Evolutionary conservation across 176 grass and related monocot species (phyloP).

Genomic region (Aegilops umbellulata): DNA sequence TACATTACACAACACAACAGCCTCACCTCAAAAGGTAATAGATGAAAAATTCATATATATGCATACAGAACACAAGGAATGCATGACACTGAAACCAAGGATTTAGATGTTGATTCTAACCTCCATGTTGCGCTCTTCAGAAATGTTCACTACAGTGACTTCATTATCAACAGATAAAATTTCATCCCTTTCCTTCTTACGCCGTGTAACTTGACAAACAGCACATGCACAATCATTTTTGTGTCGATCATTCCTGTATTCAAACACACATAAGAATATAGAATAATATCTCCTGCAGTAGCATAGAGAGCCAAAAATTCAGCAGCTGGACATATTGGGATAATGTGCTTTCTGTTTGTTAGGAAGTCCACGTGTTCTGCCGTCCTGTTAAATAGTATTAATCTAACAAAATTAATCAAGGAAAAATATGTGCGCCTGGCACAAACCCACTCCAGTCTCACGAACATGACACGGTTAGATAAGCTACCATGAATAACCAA

Average conservation of each 20-base stretch:
- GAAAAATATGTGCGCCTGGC: neutral
- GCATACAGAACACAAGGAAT: neutral
- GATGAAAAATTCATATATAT: neutral
- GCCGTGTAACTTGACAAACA: slow-evolving; percentile 79
- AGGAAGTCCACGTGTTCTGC: neutral
- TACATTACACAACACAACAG: neutral
- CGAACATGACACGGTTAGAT: neutral
- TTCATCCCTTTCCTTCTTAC: slow-evolving; percentile 75
- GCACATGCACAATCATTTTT: slow-evolving; percentile 73
- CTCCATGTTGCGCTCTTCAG: slow-evolving; percentile 48
- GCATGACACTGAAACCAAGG: neutral
- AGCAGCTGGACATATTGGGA: neutral
- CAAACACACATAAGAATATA: slow-evolving; percentile 30
- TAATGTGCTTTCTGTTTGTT: neutral
- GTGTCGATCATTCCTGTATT: slow-evolving; percentile 69
- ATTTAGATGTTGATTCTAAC: slow-evolving; percentile 40
- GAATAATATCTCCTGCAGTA: neutral
- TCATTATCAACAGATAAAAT: slow-evolving; percentile 47
- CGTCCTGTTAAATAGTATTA: neutral
- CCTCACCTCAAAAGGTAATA: neutral
- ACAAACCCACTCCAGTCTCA: neutral
- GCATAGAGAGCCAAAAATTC: neutral
- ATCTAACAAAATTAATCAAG: neutral
- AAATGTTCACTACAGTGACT: slow-evolving; percentile 39
- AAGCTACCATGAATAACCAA: slow-evolving; percentile 21